These are phyloP conservation scores for Strobilomyces dryophilus DNA, from an alignment of 768 basidiomycete species.

Conservation along the genomic window DNA sequence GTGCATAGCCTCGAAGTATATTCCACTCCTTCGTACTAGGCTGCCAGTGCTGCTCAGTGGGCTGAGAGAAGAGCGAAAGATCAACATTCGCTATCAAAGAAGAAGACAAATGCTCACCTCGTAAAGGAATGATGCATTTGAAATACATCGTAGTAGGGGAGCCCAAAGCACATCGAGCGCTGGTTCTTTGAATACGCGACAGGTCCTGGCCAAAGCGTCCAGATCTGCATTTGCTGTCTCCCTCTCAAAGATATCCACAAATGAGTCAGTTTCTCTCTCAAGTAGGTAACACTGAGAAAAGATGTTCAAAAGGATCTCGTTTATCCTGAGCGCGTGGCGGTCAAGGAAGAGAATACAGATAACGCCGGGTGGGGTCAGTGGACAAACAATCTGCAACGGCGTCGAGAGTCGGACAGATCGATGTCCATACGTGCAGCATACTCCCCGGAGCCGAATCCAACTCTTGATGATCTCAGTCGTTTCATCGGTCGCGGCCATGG, in stretches of 20 bases:
- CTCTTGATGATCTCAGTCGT: too few species aligned
- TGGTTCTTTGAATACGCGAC: conserved; percentile 1
- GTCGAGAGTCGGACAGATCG: too few species aligned
- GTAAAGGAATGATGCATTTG: conserved; percentile 1
- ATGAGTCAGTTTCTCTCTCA: too few species aligned
- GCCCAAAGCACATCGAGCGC: conserved; percentile 4
- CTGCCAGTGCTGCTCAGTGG: not conserved
- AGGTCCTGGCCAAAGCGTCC: not conserved
- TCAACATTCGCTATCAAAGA: not conserved
- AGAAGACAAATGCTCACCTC: not conserved
- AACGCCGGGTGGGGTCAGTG: too few species aligned
- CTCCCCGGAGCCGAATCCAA: too few species aligned
- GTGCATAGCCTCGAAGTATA: conserved; percentile 1
- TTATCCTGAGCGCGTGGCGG: not conserved
- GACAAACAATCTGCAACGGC: too few species aligned
- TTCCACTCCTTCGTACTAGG: not conserved
- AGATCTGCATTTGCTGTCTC: not conserved
- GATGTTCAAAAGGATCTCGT: conserved; percentile 1
- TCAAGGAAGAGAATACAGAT: too few species aligned
- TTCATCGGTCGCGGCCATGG: too few species aligned
- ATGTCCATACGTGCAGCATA: too few species aligned
- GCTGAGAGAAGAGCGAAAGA: not conserved
- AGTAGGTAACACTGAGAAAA: not conserved
- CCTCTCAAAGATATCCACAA: too few species aligned
- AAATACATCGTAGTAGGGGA: conserved; percentile 2